Evolutionary conservation across 2,329 filamentous ascomycete genomes (phyloP).

Genomic region (Aspergillus thermomutatus): DNA sequence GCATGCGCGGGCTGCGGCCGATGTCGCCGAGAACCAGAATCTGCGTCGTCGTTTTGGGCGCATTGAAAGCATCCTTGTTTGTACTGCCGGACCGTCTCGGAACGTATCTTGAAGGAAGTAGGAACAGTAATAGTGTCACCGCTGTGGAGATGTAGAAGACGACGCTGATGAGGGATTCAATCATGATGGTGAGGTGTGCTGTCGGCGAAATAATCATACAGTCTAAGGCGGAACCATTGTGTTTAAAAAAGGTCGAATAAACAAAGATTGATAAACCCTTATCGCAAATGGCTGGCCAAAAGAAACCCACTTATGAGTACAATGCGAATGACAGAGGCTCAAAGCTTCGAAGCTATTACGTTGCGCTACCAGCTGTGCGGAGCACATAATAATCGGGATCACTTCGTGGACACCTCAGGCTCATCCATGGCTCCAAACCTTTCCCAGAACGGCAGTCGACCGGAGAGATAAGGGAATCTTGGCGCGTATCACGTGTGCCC

Average conservation of each 20-base stretch:
- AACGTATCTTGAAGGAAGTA: constrained; percentile 52
- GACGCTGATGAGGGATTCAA: constrained; percentile 33
- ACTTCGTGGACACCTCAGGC: neutral
- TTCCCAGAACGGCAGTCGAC: neutral
- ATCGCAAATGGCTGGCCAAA: neutral
- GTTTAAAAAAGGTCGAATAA: neutral
- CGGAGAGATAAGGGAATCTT: constrained; percentile 4
- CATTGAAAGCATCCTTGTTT: constrained; percentile 19
- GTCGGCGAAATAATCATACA: constrained; percentile 15
- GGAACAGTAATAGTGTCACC: constrained; percentile 50
- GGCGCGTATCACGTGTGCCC: constrained; percentile 1
- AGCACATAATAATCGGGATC: neutral
- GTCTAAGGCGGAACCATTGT: neutral
- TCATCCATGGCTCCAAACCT: too few species aligned
- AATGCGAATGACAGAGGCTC: neutral
- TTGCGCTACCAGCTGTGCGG: too few species aligned
- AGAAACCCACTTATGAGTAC: neutral
- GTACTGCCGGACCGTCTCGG: constrained; percentile 29
- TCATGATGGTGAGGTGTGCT: constrained; percentile 26
- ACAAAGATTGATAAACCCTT: neutral
- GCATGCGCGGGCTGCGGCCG: constrained; percentile 94
- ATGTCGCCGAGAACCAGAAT: constrained; percentile 93
- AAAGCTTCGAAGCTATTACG: neutral
- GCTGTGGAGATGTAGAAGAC: constrained; percentile 46
- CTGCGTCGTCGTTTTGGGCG: constrained; percentile 58